These are phyloP conservation scores for Schizosaccharomyces cryophilus DNA, from an alignment of 805 yeast species.

Conservation along the genomic window DNA sequence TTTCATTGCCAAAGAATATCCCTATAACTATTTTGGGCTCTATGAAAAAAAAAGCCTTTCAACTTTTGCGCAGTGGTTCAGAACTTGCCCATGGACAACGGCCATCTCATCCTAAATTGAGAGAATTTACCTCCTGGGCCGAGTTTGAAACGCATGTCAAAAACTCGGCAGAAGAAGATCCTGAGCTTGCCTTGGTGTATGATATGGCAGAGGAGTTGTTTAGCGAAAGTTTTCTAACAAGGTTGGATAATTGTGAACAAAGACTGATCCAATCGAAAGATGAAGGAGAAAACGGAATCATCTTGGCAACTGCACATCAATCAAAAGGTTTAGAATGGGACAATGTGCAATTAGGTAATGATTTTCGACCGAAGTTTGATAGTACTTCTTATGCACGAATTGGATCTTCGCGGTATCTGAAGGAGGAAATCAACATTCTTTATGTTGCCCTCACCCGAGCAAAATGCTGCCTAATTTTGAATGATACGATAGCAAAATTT, in stretches of 20 bases:
- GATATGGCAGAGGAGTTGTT: neutral
- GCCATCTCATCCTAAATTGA: neutral
- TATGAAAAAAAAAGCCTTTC: neutral
- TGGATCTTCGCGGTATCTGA: neutral
- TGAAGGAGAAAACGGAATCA: neutral
- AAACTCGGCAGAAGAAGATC: constrained; percentile 1
- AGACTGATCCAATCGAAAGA: neutral
- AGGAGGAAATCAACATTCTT: neutral
- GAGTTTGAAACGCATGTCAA: neutral
- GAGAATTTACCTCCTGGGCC: neutral
- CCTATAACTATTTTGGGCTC: neutral
- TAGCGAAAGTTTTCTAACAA: neutral
- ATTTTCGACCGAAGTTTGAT: constrained; percentile 1
- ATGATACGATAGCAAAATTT: neutral
- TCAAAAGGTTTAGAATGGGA: constrained; percentile 1
- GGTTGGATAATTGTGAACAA: neutral
- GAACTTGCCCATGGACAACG: neutral
- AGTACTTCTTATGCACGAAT: neutral
- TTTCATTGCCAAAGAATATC: neutral
- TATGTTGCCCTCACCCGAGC: constrained; percentile 1
- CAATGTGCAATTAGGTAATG: neutral
- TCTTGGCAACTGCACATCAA: neutral
- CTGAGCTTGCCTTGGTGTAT: neutral
- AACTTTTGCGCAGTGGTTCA: neutral
- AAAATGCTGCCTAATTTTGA: neutral